Evolutionary conservation across 2,329 filamentous ascomycete species (phyloP).

Genomic region (Xylariaceae sp.): DNA sequence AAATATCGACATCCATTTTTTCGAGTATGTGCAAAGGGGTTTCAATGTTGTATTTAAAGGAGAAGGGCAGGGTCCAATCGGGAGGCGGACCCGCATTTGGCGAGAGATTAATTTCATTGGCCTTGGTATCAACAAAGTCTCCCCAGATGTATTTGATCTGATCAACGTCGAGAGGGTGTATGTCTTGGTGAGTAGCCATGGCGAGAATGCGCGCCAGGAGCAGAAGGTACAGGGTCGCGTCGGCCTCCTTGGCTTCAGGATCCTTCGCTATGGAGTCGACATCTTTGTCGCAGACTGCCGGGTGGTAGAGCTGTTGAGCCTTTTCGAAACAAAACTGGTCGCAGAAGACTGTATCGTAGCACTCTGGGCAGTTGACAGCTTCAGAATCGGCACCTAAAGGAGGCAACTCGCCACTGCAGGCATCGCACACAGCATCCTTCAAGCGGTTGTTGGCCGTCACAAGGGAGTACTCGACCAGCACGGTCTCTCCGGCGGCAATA

Average conservation of each 20-base stretch:
- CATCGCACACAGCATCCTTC: conserved; percentile 83
- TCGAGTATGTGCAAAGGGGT: conserved; percentile 72
- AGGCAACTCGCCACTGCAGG: conserved; percentile 72
- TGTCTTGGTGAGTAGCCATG: conserved; percentile 55
- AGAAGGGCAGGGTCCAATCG: conserved; percentile 68
- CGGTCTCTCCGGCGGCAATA: conserved; percentile 67
- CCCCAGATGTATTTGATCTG: conserved; percentile 67
- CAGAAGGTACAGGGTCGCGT: conserved; percentile 57
- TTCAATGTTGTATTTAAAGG: conserved; percentile 69
- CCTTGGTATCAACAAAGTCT: conserved; percentile 51
- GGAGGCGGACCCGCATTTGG: conserved; percentile 52
- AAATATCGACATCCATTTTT: conserved; percentile 80
- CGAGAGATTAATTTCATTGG: conserved; percentile 50
- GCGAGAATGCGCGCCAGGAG: conserved; percentile 58
- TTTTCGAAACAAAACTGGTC: conserved; percentile 52
- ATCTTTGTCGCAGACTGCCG: conserved; percentile 60
- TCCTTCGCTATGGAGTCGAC: conserved; percentile 62
- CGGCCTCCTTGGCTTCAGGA: conserved; percentile 52
- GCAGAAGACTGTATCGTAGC: conserved; percentile 63
- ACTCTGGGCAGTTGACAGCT: conserved; percentile 54
- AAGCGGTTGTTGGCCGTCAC: conserved; percentile 85
- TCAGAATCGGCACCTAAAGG: conserved; percentile 44
- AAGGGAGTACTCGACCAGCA: conserved; percentile 78
- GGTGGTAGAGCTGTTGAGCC: conserved; percentile 57
- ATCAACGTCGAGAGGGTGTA: conserved; percentile 57